Percentiles rank a stretch among this genome's conserved stretches.
Evolutionary conservation across 192 early-diverging fungal genomes (phyloP).

Genomic region (Linnemannia schmuckeri): DNA sequence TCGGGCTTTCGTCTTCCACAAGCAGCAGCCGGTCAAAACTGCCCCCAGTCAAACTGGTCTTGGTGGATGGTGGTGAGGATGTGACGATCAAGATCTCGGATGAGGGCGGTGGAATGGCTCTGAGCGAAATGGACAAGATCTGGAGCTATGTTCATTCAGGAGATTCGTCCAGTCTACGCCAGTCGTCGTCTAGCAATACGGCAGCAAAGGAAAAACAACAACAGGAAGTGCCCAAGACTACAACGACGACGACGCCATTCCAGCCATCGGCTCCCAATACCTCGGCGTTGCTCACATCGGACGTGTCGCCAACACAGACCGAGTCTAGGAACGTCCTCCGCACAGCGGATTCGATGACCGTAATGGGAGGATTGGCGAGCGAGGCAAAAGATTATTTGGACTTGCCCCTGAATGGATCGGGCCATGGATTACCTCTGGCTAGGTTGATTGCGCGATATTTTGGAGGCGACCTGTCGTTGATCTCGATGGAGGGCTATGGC

Average conservation of each 20-base stretch:
- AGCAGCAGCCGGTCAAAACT: constrained; percentile 25
- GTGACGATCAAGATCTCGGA: constrained; percentile 78
- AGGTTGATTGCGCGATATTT: constrained; percentile 74
- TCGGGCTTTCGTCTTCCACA: constrained; percentile 19
- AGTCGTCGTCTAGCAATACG: background rate
- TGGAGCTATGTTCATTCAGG: constrained; percentile 68
- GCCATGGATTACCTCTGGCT: constrained; percentile 64
- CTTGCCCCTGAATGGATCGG: constrained; percentile 40
- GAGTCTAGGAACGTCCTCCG: background rate
- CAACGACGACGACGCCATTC: constrained; percentile 28
- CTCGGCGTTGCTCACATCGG: constrained; percentile 9
- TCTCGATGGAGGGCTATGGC: constrained; percentile 78
- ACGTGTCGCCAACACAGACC: constrained; percentile 2
- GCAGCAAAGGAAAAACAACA: background rate
- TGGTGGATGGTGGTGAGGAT: constrained; percentile 76
- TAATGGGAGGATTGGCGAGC: constrained; percentile 47
- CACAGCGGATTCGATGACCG: constrained; percentile 38
- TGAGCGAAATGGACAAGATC: constrained; percentile 68
- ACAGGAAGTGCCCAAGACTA: constrained; percentile 10
- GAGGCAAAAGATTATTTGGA: constrained; percentile 53
- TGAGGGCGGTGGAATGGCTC: constrained; percentile 75
- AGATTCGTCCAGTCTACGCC: constrained; percentile 34
- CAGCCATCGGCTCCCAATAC: constrained; percentile 25
- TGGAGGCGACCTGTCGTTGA: constrained; percentile 74
- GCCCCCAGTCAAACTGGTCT: constrained; percentile 68